Evolutionary conservation across 306 rosid species (phyloP).

Genomic region (Psophocarpus tetragonolobus): DNA sequence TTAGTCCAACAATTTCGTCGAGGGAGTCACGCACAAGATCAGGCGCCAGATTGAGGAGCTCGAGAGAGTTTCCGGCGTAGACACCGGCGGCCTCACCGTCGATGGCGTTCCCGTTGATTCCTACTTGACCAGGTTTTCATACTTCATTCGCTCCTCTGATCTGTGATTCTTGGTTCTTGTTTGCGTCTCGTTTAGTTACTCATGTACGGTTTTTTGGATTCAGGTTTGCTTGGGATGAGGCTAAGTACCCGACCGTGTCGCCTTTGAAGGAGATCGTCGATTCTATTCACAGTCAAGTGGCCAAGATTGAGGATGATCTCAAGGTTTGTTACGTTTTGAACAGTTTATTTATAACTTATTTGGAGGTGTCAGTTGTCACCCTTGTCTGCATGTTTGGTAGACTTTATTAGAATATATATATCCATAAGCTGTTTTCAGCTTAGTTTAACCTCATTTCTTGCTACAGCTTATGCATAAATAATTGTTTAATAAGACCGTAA

Average conservation of each 20-base stretch:
- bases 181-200: background rate
- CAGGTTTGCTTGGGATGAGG: slow-evolving; percentile 97
- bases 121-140: slow-evolving; percentile 69
- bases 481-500: no score
- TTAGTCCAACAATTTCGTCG: slow-evolving; percentile 82
- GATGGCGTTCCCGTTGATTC: slow-evolving; percentile 99
- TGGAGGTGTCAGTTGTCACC: no score
- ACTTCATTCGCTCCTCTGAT: background rate
- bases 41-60: slow-evolving; percentile 97
- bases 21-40: slow-evolving; percentile 86
- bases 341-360: background rate
- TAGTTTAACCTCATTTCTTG: no score
- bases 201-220: slow-evolving; percentile 1
- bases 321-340: slow-evolving; percentile 50
- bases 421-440: background rate
- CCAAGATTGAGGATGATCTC: slow-evolving; percentile 95
- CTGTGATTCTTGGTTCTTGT: background rate
- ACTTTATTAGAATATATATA: background rate
- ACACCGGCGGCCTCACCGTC: slow-evolving; percentile 68
- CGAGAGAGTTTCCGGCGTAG: slow-evolving; percentile 68
- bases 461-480: no score
- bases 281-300: slow-evolving; percentile 76
- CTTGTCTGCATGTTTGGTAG: background rate
- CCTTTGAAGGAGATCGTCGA: slow-evolving; percentile 77
- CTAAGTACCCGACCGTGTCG: slow-evolving; percentile 88